Conservation (phyloP, 2,329 filamentous ascomycete genomes). For the Xylaria sp. region DNA sequence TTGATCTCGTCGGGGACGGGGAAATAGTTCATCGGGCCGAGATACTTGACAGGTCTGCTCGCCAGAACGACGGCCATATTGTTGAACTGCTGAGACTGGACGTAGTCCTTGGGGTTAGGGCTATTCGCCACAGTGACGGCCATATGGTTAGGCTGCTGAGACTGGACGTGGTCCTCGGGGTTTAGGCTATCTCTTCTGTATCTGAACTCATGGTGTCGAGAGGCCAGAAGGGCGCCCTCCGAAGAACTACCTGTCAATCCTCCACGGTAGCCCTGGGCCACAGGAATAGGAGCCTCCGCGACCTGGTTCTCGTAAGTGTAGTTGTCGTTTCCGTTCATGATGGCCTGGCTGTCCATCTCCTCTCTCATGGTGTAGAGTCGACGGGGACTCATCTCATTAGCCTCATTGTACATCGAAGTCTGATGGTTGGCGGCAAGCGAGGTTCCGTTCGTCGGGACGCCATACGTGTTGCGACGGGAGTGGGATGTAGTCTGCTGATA, state of each 20-base stretch:
- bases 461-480: no score
- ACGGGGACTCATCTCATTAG: background rate
- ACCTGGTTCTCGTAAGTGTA: background rate
- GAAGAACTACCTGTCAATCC: background rate
- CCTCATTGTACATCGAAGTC: no score
- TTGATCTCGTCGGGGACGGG: conserved; percentile 25
- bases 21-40: background rate
- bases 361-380: background rate
- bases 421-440: no score
- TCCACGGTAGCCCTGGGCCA: background rate
- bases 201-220: background rate
- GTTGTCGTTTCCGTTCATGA: background rate
- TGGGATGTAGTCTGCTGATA: no score
- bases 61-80: no score
- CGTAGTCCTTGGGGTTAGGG: no score
- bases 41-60: background rate
- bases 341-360: background rate
- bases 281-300: background rate
- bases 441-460: no score
- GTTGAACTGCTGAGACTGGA: no score
- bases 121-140: no score
- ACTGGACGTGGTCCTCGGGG: background rate
- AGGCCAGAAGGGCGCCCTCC: background rate
- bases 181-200: background rate
- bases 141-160: no score